These are phyloP conservation scores for Cadophora sp. DNA, from an alignment of 2,329 filamentous ascomycete species.

Conservation along the genomic window DNA sequence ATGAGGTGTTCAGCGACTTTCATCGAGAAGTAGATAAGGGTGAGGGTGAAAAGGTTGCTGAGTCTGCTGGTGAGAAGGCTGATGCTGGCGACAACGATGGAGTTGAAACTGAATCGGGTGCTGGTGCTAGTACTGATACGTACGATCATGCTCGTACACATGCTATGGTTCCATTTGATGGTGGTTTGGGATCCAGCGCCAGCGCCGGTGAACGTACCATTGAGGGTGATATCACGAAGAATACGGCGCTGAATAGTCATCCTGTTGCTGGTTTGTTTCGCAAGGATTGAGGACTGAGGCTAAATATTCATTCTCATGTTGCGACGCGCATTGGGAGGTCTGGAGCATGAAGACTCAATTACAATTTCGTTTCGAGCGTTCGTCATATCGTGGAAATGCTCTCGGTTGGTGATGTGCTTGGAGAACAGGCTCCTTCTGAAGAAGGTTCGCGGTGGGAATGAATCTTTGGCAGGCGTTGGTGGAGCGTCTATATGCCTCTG, in stretches of 20 bases:
- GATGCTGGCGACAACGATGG: neutral
- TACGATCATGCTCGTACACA: neutral
- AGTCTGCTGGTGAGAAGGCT: too few relatives aligned
- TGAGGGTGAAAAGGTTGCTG: too few relatives aligned
- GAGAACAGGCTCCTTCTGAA: too few relatives aligned
- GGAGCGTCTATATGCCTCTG: neutral
- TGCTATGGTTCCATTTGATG: neutral
- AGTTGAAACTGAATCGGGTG: neutral
- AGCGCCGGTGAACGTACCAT: neutral
- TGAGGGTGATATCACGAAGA: neutral
- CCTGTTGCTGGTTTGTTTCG: neutral
- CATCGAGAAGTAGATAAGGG: too few relatives aligned
- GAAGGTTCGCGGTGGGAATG: neutral
- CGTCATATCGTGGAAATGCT: too few relatives aligned
- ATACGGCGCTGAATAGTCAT: slow-evolving; percentile 2
- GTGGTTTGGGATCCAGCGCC: neutral
- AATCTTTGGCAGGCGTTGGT: neutral
- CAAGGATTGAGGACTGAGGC: neutral
- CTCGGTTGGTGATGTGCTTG: too few relatives aligned
- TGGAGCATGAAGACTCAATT: too few relatives aligned
- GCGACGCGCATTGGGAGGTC: too few relatives aligned
- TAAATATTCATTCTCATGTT: too few relatives aligned
- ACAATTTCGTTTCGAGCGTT: too few relatives aligned
- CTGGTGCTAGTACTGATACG: neutral
- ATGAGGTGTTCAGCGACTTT: neutral